These are phyloP conservation scores for Monosporozyma aquatica DNA, from an alignment of 805 yeast species.

Conservation along the genomic window DNA sequence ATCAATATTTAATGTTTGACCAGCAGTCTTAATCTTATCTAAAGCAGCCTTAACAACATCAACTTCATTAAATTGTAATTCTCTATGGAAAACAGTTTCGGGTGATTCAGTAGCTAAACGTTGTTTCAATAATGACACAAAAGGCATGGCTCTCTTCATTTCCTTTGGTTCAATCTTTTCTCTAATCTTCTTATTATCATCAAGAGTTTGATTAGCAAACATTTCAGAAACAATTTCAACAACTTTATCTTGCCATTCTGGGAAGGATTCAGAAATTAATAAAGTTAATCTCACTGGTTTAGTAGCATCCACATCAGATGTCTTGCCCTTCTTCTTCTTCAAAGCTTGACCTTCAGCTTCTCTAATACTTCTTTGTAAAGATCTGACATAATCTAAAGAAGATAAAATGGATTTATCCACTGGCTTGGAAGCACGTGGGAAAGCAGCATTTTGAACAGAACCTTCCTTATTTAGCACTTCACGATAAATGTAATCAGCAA, in stretches of 20 bases:
- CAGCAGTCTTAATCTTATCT: conserved; percentile 50
- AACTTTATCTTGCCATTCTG: conserved; percentile 84
- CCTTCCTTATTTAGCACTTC: conserved; percentile 62
- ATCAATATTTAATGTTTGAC: conserved; percentile 48
- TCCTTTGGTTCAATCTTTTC: conserved; percentile 67
- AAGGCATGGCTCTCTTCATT: conserved; percentile 98
- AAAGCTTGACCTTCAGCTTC: conserved; percentile 83
- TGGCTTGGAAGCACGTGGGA: conserved; percentile 71
- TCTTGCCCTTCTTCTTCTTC: conserved; percentile 80
- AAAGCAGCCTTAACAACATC: conserved; percentile 51
- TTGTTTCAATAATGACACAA: conserved; percentile 76
- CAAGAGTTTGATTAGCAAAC: conserved; percentile 53
- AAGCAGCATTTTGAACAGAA: conserved; percentile 63
- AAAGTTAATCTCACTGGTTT: conserved; percentile 67
- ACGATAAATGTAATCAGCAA: conserved; percentile 80
- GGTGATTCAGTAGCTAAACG: conserved; percentile 63
- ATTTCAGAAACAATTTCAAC: conserved; percentile 71
- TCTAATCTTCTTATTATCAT: conserved; percentile 57
- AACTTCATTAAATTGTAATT: conserved; percentile 72
- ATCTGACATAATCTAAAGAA: conserved; percentile 72
- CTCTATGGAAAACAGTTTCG: conserved; percentile 77
- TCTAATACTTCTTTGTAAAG: conserved; percentile 73
- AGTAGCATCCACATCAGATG: conserved; percentile 62
- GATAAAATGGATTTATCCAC: conserved; percentile 53
- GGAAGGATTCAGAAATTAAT: conserved; percentile 73